Conservation (phyloP, 805 yeast genomes). For the Brettanomyces anomalus region DNA sequence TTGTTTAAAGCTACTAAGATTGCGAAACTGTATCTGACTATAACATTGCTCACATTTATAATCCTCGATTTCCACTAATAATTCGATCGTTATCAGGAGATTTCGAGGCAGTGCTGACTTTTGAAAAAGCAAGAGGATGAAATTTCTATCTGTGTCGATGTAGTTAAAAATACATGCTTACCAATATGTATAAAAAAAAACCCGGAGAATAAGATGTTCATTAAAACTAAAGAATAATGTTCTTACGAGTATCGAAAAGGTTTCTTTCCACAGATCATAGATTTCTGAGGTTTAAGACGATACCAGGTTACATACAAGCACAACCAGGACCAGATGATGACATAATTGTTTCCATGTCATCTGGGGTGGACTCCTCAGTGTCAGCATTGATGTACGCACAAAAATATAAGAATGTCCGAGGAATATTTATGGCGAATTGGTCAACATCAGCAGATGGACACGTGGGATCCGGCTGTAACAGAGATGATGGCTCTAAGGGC, state of each 20-base stretch:
- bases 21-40: too few relatives aligned
- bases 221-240: background rate
- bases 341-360: slow-evolving; percentile 84
- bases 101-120: too few relatives aligned
- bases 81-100: too few relatives aligned
- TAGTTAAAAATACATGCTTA: too few relatives aligned
- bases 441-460: slow-evolving; percentile 18
- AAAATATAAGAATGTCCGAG: slow-evolving; percentile 53
- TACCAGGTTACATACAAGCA: slow-evolving; percentile 26
- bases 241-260: background rate
- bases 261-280: slow-evolving; percentile 1
- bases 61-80: too few relatives aligned
- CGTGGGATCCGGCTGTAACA: slow-evolving; percentile 9
- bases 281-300: slow-evolving; percentile 5
- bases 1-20: too few relatives aligned
- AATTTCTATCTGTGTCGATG: too few relatives aligned
- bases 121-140: too few relatives aligned
- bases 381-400: slow-evolving; percentile 52
- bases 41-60: too few relatives aligned
- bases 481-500: slow-evolving; percentile 13
- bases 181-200: too few relatives aligned
- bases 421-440: slow-evolving; percentile 95
- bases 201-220: too few relatives aligned
- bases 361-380: slow-evolving; percentile 94
- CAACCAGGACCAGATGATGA: slow-evolving; percentile 46